Evolutionary conservation across 129 eudicot genomes (phyloP), one percentile per base, ranked within the genome.

Genomic region (Escallonia herrerae): DNA sequence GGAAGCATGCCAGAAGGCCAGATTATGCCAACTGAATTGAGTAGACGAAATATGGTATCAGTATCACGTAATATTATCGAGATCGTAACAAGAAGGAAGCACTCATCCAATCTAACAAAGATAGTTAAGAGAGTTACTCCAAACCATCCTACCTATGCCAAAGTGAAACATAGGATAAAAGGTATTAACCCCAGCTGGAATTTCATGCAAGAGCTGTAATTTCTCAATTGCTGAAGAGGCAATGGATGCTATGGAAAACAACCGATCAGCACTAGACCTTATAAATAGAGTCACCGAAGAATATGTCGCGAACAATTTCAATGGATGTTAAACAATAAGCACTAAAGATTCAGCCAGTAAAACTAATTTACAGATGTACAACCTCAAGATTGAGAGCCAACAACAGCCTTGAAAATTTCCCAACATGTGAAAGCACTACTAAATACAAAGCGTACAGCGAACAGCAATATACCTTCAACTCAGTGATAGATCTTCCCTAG

Each of bases 401-500:
- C 64, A 51, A 47, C 8, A 70, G 70, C 61, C 7, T 9, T 44
- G 65, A 5, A 33, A 56, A 11, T 12, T 69, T 42, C 57, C 15
- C 40, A 60, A 7, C 71, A 50, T 57, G 33, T 52, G 64, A 77
- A 57, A 8, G 3, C n/a, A 57, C 62, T 13, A 67, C 48, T 66
- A 63, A 63, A 64, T 59, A 45, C 53, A 68, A 68, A n/a, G 48
- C 63, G 41, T 52, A 57, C 40, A 56, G 54, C 68, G 56, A 52
- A 76, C 77, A 78, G 63, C 71, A 78, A 50, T 58, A 78, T 72
- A 75, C 84, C 84, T 72, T 80, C 77, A 60, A 58, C 56, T 63
- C 62, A 61, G 64, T 79, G 69, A 58, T 37, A 62, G 74, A 54
- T 60, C 63, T 56, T 52, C 70, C 82, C 66, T 43, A 66, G 43